A percentile compares a stretch with the other conserved stretches of the same genome.
Conservation (phyloP, 495 filamentous ascomycete species). For the Melanomma pulvis-pyrius region DNA sequence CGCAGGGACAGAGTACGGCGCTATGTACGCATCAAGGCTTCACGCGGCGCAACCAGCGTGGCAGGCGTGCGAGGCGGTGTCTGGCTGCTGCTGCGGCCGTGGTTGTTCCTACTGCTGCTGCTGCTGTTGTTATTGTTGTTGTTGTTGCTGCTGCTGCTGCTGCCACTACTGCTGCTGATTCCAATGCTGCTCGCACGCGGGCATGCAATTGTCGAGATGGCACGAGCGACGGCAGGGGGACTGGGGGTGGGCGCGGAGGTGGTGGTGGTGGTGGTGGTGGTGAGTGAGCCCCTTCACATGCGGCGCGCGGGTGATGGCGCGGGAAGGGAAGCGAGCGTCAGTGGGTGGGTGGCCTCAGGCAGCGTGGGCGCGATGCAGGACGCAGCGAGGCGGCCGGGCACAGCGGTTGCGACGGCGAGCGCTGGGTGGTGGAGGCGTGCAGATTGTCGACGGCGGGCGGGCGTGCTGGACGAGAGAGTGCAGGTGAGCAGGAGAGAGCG, state of each 20-base stretch:
- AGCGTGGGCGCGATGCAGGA: background rate
- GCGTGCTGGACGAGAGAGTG: constrained; percentile 13
- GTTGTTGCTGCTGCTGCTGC: background rate
- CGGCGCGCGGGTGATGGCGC: background rate
- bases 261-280: background rate
- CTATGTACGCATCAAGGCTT: constrained; percentile 6
- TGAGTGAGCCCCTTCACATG: constrained; percentile 1
- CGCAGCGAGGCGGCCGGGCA: background rate
- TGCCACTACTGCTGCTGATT: background rate
- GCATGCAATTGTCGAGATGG: background rate
- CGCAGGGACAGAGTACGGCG: background rate
- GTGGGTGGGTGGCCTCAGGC: background rate
- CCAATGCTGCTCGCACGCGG: background rate
- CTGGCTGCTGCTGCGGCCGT: background rate
- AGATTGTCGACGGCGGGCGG: background rate
- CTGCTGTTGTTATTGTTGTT: too few relatives aligned
- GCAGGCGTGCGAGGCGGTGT: background rate
- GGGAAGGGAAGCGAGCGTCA: background rate
- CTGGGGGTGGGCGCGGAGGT: background rate
- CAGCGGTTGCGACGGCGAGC: constrained; percentile 16
- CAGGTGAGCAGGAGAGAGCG: constrained; percentile 4
- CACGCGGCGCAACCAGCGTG: constrained; percentile 1
- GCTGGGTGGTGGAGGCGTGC: constrained; percentile 5
- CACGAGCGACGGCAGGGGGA: background rate
- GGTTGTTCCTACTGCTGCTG: too few relatives aligned